A percentile compares a stretch with the other conserved stretches of the same genome.
Evolutionary conservation across 805 yeast species (phyloP).

Genomic region (Kodamaea lidongshanica): DNA sequence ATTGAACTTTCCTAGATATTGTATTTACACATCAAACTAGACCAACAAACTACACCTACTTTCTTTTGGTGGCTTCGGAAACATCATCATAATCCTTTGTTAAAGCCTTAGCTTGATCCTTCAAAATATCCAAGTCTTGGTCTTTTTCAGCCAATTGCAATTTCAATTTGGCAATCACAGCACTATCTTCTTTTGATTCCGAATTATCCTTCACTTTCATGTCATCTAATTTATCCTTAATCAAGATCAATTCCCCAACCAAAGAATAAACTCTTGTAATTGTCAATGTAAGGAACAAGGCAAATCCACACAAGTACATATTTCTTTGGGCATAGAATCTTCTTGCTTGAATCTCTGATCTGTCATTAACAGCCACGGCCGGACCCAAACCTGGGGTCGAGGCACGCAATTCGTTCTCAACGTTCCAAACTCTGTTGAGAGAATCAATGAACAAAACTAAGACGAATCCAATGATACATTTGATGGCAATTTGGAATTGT

Average conservation of each 20-base stretch:
- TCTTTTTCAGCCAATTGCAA: constrained; percentile 47
- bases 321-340: constrained; percentile 95
- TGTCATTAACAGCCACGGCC: constrained; percentile 39
- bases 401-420: constrained; percentile 53
- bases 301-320: constrained; percentile 91
- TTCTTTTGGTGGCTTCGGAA: constrained; percentile 9
- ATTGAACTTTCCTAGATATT: background rate
- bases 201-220: constrained; percentile 17
- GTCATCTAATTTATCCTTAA: constrained; percentile 54
- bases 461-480: constrained; percentile 79
- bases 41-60: background rate
- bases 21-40: constrained; percentile 1
- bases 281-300: constrained; percentile 81
- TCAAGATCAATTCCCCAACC: constrained; percentile 63
- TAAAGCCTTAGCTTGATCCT: constrained; percentile 66
- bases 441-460: constrained; percentile 81
- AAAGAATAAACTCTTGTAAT: constrained; percentile 78
- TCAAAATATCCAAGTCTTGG: constrained; percentile 57
- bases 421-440: constrained; percentile 71
- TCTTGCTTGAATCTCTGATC: constrained; percentile 83
- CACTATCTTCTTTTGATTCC: constrained; percentile 19
- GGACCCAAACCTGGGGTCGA: constrained; percentile 24
- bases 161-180: constrained; percentile 44
- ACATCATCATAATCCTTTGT: constrained; percentile 54
- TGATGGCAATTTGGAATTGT: constrained; percentile 68